These are phyloP conservation scores for Avena insularis DNA, from an alignment of 176 grass and related monocot species.

Conservation along the genomic window DNA sequence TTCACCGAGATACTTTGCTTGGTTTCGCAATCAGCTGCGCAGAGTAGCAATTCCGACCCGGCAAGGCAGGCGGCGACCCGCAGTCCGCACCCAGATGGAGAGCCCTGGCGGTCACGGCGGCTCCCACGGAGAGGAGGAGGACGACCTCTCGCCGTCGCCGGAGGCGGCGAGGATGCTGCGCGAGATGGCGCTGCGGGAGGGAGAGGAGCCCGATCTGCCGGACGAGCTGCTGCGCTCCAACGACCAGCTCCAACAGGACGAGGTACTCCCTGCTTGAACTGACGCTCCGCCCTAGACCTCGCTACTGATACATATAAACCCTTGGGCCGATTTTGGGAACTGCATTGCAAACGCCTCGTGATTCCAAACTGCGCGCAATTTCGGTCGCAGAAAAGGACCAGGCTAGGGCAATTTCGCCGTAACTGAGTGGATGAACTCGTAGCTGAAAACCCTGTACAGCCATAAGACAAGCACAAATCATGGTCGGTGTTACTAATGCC, in stretches of 20 bases:
- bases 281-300: background rate
- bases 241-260: constrained; percentile 41
- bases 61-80: background rate
- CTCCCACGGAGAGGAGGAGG: background rate
- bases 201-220: constrained; percentile 19
- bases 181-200: constrained; percentile 12
- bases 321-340: background rate
- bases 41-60: background rate
- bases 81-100: background rate
- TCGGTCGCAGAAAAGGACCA: background rate
- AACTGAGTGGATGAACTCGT: background rate
- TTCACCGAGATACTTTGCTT: too few species aligned
- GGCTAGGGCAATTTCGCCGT: background rate
- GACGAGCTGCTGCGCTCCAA: constrained; percentile 48
- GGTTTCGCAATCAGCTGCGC: background rate
- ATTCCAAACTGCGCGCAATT: background rate
- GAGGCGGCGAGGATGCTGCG: constrained; percentile 27
- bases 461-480: background rate
- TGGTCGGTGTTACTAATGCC: background rate
- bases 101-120: background rate
- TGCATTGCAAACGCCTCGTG: background rate
- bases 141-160: background rate
- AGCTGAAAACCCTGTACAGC: background rate
- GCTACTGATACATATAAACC: background rate
- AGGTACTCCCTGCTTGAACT: background rate